Evolutionary conservation across 805 yeast genomes (phyloP).

Genomic region (Komagataella phaffii): DNA sequence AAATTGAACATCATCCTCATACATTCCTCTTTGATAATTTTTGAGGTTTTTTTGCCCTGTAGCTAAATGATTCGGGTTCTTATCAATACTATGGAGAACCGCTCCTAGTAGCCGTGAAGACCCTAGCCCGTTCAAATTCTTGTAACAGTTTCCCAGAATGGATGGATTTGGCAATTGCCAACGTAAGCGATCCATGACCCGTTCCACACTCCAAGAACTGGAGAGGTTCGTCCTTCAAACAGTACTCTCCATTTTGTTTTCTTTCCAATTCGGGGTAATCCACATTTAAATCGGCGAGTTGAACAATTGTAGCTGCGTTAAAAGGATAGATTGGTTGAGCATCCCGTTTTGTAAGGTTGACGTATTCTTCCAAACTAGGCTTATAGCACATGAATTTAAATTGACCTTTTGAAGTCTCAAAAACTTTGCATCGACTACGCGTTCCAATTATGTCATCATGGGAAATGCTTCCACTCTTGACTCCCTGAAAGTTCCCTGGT

Average conservation of each 20-base stretch:
- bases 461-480: constrained; percentile 14
- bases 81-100: constrained; percentile 30
- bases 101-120: constrained; percentile 23
- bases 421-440: constrained; percentile 18
- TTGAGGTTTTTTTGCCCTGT: constrained; percentile 26
- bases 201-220: constrained; percentile 41
- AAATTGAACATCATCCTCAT: constrained; percentile 29
- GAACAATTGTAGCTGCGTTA: constrained; percentile 34
- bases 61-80: constrained; percentile 22
- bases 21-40: constrained; percentile 28
- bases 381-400: constrained; percentile 20
- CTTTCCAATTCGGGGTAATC: constrained; percentile 20
- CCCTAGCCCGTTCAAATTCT: constrained; percentile 3
- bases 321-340: constrained; percentile 39
- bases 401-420: constrained; percentile 7
- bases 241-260: not conserved
- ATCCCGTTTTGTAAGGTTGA: constrained; percentile 23
- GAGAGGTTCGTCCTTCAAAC: constrained; percentile 13
- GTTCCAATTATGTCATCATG: constrained; percentile 26
- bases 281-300: constrained; percentile 30
- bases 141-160: constrained; percentile 31
- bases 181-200: constrained; percentile 37
- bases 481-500: constrained; percentile 8
- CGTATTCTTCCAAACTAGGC: constrained; percentile 34
- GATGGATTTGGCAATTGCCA: constrained; percentile 26